A percentile compares a stretch with the other conserved stretches of the same genome.
Evolutionary conservation across 1,139 yeast species (phyloP).

Genomic region (Ogataea hybrid): DNA sequence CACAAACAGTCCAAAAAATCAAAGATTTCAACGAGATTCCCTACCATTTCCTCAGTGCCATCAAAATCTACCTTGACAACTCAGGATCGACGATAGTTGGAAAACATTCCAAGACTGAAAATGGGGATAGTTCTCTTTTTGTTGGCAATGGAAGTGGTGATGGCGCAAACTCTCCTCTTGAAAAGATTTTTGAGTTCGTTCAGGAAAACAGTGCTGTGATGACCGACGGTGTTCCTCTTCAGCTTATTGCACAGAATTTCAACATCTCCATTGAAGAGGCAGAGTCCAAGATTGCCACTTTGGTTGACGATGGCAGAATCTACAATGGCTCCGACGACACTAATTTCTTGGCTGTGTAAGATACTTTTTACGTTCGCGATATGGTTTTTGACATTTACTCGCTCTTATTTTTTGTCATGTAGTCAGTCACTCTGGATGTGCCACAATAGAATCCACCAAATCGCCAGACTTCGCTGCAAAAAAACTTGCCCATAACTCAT

Average conservation of each 20-base stretch:
- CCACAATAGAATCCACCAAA: slow-evolving; percentile 20
- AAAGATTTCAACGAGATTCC: slow-evolving; percentile 72
- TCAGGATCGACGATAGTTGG: slow-evolving; percentile 26
- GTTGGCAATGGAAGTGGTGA: slow-evolving; percentile 40
- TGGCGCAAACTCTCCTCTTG: slow-evolving; percentile 36
- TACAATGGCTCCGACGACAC: slow-evolving; percentile 69
- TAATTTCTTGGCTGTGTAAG: slow-evolving; percentile 50
- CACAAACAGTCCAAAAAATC: slow-evolving; percentile 58
- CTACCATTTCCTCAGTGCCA: slow-evolving; percentile 74
- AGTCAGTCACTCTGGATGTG: not conserved
- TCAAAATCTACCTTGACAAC: slow-evolving; percentile 57
- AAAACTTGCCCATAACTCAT: slow-evolving; percentile 61
- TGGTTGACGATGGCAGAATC: slow-evolving; percentile 64
- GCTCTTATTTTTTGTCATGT: not conserved
- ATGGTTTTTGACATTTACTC: slow-evolving; percentile 3
- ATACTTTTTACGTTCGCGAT: slow-evolving; percentile 5
- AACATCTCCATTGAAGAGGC: slow-evolving; percentile 50
- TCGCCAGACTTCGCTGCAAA: slow-evolving; percentile 37
- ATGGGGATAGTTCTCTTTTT: slow-evolving; percentile 37
- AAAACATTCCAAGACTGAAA: slow-evolving; percentile 8
- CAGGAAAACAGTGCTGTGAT: slow-evolving; percentile 52
- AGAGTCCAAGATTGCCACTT: slow-evolving; percentile 45
- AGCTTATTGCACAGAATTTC: slow-evolving; percentile 56
- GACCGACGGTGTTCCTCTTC: slow-evolving; percentile 73
- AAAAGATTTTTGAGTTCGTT: slow-evolving; percentile 49